These are phyloP conservation scores for Corylus avellana DNA, from an alignment of 306 rosid species.

Conservation along the genomic window DNA sequence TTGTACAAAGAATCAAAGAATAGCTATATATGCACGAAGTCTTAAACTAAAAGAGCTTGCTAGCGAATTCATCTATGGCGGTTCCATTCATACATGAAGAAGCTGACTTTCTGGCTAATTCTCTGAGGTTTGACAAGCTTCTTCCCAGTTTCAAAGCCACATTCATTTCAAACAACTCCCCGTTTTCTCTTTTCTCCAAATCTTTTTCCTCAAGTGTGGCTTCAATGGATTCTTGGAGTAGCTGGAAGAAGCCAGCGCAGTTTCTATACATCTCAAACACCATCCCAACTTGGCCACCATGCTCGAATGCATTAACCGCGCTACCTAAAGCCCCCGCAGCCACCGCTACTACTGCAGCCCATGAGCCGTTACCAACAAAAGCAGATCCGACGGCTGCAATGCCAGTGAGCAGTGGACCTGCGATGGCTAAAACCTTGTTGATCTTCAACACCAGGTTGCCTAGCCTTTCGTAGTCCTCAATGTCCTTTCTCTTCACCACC, in stretches of 20 bases:
- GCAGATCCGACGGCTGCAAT: constrained; percentile 59
- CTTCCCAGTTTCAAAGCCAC: constrained; percentile 70
- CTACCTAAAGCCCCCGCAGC: constrained; percentile 57
- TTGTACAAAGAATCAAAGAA: background rate
- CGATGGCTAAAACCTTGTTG: constrained; percentile 57
- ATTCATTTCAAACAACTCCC: constrained; percentile 55
- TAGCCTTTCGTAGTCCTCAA: constrained; percentile 62
- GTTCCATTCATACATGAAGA: constrained; percentile 38
- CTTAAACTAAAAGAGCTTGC: constrained; percentile 52
- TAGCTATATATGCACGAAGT: background rate
- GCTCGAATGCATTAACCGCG: constrained; percentile 54
- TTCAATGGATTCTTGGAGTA: constrained; percentile 47
- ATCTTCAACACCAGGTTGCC: constrained; percentile 62
- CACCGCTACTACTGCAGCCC: constrained; percentile 36
- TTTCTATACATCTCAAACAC: constrained; percentile 70
- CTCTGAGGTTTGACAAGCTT: constrained; percentile 52
- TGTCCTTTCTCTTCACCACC: constrained; percentile 57
- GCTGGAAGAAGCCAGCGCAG: constrained; percentile 52
- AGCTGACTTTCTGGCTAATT: constrained; percentile 51
- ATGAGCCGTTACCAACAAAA: constrained; percentile 41
- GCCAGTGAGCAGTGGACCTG: constrained; percentile 73
- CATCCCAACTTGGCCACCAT: constrained; percentile 77
- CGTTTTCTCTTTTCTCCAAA: constrained; percentile 64
- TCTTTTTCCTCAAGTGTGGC: constrained; percentile 49
- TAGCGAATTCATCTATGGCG: constrained; percentile 57